phyloP scores from a whole-genome alignment of 1,284 basidiomycete species.

The Cystobasidium sp. region DNA sequence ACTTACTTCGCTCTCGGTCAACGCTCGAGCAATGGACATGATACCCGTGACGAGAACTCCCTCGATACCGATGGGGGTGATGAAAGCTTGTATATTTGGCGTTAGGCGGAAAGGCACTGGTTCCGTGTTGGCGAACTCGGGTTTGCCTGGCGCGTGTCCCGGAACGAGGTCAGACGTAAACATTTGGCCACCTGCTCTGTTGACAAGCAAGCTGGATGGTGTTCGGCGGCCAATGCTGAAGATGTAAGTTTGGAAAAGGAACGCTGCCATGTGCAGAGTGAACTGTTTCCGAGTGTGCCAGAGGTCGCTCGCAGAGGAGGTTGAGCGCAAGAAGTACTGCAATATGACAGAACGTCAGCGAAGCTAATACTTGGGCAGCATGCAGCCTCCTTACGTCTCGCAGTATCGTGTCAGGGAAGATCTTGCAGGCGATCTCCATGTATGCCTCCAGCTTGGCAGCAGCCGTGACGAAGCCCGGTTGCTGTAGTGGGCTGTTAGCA shows the following conservation, averaged over 20 bases:
- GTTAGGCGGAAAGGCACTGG: slow-evolving; percentile 95
- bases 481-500: slow-evolving; percentile 3
- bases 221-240: slow-evolving; percentile 82
- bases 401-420: slow-evolving; percentile 87
- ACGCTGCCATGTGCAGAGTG: slow-evolving; percentile 82
- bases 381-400: slow-evolving; percentile 67
- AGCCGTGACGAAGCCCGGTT: slow-evolving; percentile 19
- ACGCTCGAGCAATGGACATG: slow-evolving; percentile 85
- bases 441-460: slow-evolving; percentile 69
- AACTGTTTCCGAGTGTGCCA: slow-evolving; percentile 99
- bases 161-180: slow-evolving; percentile 78
- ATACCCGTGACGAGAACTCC: slow-evolving; percentile 84
- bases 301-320: slow-evolving; percentile 81
- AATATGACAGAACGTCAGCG: not conserved
- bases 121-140: slow-evolving; percentile 64
- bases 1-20: slow-evolving; percentile 89
- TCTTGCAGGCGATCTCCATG: slow-evolving; percentile 86
- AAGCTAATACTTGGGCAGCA: not conserved
- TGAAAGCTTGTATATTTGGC: slow-evolving; percentile 92
- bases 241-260: slow-evolving; percentile 90
- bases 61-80: slow-evolving; percentile 87
- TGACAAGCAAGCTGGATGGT: slow-evolving; percentile 85
- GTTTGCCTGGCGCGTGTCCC: slow-evolving; percentile 59
- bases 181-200: slow-evolving; percentile 83
- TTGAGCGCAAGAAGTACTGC: slow-evolving; percentile 86